Percentiles rank a stretch among this genome's conserved stretches.
These are phyloP conservation scores for Chlorella vulgaris DNA, from an alignment of 139 green algal genomes.

Conservation along the genomic window DNA sequence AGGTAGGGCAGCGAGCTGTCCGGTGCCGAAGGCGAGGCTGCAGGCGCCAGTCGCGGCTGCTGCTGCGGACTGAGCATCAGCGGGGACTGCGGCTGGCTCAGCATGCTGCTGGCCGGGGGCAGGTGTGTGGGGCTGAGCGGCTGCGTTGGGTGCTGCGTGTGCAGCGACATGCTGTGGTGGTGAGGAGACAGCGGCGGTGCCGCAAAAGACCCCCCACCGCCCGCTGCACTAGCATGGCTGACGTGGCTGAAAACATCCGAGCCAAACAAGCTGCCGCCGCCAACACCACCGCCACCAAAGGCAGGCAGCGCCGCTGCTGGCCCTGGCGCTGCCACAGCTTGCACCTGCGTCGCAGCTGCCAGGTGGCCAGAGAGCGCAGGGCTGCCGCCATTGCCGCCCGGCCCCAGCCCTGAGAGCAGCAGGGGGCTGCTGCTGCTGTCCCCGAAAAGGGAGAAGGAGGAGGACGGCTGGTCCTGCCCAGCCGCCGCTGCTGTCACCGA, in stretches of 20 bases:
- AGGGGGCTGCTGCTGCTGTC: slow-evolving; percentile 21
- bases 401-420: slow-evolving; percentile 2
- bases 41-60: background rate
- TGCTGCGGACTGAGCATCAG: slow-evolving; percentile 27
- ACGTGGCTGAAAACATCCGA: background rate
- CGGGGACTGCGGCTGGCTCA: slow-evolving; percentile 20
- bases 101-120: slow-evolving; percentile 3
- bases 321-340: background rate
- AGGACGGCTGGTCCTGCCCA: background rate
- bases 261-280: slow-evolving; percentile 32
- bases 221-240: background rate
- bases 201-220: background rate
- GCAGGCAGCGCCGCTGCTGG: background rate
- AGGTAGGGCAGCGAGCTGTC: background rate
- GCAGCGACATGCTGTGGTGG: background rate
- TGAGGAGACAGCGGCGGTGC: background rate
- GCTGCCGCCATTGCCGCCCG: background rate
- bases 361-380: background rate
- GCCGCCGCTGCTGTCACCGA: background rate
- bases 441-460: slow-evolving; percentile 18
- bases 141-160: background rate
- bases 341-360: no score
- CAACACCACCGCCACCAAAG: background rate
- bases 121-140: slow-evolving; percentile 6
- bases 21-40: background rate